phyloP scores from a whole-genome alignment of 2,329 filamentous ascomycete species.

The Blastomyces gilchristii region DNA sequence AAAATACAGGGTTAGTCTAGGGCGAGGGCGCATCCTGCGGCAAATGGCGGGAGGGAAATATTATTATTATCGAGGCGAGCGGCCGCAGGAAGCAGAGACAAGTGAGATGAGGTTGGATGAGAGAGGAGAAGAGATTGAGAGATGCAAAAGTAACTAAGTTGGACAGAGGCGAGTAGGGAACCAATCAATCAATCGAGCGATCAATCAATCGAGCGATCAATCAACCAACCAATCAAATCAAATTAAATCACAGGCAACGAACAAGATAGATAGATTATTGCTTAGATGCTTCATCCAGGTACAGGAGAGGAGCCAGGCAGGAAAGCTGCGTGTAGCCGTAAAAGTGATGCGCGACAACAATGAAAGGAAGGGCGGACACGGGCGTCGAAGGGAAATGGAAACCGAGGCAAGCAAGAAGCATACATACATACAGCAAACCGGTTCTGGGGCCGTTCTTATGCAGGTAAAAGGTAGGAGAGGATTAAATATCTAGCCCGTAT shows the following conservation, averaged over 20 bases:
- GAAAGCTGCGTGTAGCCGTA: neutral
- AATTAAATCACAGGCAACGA: neutral
- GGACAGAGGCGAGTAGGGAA: neutral
- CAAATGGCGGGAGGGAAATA: constrained; percentile 8
- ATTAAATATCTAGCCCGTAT: too few species aligned
- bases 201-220: neutral
- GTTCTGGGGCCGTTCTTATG: neutral
- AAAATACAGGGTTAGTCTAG: neutral
- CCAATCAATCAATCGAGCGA: neutral
- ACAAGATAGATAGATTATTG: neutral
- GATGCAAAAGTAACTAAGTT: too few species aligned
- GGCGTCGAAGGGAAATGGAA: neutral
- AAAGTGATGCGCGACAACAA: constrained; percentile 1
- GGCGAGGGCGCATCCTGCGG: neutral
- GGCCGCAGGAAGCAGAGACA: constrained; percentile 19
- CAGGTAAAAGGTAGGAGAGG: neutral
- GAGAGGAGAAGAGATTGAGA: too few species aligned
- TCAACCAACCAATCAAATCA: too few species aligned
- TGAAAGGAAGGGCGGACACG: neutral
- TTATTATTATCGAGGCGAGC: neutral
- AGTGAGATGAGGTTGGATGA: neutral
- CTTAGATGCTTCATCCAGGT: neutral
- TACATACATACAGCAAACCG: neutral
- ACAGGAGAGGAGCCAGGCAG: neutral
- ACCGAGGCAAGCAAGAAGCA: neutral